phyloP scores from a whole-genome alignment of 1,284 basidiomycete genomes.

The Lignosus rhinocerotis region DNA sequence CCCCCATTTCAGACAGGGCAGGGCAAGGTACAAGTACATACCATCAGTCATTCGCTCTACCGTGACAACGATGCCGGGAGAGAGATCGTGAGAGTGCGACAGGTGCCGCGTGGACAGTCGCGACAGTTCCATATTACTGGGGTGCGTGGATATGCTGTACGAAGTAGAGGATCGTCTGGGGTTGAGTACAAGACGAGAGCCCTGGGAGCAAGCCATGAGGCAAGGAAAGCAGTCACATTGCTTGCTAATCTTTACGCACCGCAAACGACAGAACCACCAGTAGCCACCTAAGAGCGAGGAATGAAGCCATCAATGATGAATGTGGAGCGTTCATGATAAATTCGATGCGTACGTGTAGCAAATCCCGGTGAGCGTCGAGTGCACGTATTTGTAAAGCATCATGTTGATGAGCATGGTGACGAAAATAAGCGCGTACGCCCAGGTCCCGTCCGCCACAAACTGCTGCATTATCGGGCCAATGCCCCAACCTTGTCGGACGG shows the following conservation, averaged over 20 bases:
- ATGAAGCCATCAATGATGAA: neutral
- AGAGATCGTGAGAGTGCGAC: neutral
- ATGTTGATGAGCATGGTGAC: slow-evolving; percentile 27
- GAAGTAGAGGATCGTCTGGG: slow-evolving; percentile 13
- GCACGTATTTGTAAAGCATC: slow-evolving; percentile 28
- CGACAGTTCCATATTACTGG: slow-evolving; percentile 8
- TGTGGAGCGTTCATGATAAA: neutral
- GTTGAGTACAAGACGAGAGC: slow-evolving; percentile 28
- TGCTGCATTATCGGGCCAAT: slow-evolving; percentile 27
- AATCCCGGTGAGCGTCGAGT: slow-evolving; percentile 31
- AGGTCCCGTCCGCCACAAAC: slow-evolving; percentile 32
- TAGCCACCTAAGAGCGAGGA: slow-evolving; percentile 22
- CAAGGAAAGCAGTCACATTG: too few species aligned
- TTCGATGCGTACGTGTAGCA: slow-evolving; percentile 28
- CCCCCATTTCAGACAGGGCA: too few species aligned
- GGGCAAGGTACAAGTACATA: neutral
- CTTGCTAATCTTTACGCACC: slow-evolving; percentile 13
- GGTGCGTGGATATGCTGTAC: neutral
- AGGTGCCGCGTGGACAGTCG: neutral
- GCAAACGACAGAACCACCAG: slow-evolving; percentile 30
- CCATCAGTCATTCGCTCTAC: slow-evolving; percentile 8
- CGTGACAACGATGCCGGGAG: slow-evolving; percentile 2
- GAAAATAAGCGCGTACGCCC: slow-evolving; percentile 33
- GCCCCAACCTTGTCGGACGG: slow-evolving; percentile 27
- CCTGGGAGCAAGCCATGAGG: slow-evolving; percentile 12